phyloP scores from a whole-genome alignment of 257 asterid genomes.

The Nicotiana tabacum region DNA sequence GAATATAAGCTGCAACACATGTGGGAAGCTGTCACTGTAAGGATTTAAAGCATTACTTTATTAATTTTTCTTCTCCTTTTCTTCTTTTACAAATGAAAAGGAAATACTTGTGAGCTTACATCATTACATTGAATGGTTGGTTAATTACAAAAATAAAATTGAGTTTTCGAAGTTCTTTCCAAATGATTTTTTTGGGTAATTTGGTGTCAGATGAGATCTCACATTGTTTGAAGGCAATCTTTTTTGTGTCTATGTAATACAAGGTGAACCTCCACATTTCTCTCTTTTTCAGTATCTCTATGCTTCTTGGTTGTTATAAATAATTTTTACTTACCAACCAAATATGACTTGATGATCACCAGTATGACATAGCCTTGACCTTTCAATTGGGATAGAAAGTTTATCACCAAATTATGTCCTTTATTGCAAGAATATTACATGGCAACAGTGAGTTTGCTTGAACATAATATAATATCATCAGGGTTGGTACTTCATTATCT shows the following conservation, averaged over 20 bases:
- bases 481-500: too few relatives aligned
- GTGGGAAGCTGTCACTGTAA: too few relatives aligned
- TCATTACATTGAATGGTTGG: too few relatives aligned
- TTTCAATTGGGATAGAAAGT: not conserved
- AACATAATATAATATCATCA: not conserved
- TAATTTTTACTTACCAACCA: not conserved
- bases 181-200: not conserved
- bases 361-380: not conserved
- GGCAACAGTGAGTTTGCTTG: not conserved
- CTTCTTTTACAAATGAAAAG: too few relatives aligned
- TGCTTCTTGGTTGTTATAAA: not conserved
- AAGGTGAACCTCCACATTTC: not conserved
- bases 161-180: slow-evolving; percentile 38
- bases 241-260: not conserved
- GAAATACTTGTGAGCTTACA: too few relatives aligned
- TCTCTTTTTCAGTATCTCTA: not conserved
- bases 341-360: not conserved
- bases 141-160: slow-evolving; percentile 18
- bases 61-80: too few relatives aligned
- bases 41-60: too few relatives aligned
- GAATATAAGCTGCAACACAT: too few relatives aligned
- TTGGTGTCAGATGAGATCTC: not conserved
- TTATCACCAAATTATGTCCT: not conserved
- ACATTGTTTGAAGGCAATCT: not conserved
- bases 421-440: not conserved